Evolutionary conservation across 1,139 yeast species (phyloP), one percentile per base, ranked within the genome.

Genomic region (Meyerozyma sp.): DNA sequence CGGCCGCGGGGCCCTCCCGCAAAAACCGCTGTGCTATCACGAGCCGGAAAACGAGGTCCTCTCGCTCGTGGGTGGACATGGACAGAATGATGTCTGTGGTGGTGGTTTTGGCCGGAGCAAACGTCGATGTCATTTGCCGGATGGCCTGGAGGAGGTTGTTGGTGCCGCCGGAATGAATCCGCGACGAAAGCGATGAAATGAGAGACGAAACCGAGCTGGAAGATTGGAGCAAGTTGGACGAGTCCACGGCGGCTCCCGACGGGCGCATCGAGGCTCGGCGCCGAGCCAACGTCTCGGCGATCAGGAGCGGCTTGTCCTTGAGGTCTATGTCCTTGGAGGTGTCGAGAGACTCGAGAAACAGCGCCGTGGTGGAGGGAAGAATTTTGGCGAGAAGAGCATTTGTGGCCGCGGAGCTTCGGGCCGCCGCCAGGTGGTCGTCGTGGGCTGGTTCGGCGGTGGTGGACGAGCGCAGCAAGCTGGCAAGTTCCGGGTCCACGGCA

Each of bases 211-310:
- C 26, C 9, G 55, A 53, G 44, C 49, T 54, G 36, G 57, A 54
- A 32, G 45, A 43, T 6, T 55, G 50, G 1, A 61, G 53, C 46
- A 57, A 59, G 38, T 58, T 62, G 1, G 68, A 53, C 16, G 42
- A 30, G 44, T 47, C 14, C 3, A 40, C 14, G 18, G 35, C 20
- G 11, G 21, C 18, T 6, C 43, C 40, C 10, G 49, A 42, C 0
- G 58, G 53, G 5, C 46, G 48, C 58, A 65, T 63, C 6, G 68
- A 58, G 0, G 79, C 68, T 37, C 86, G 63, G 44, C 82, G 80
- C 41, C 74, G 55, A 0, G 85, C 85, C 48, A 83, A 63, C 0
- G 87, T 78, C 50, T 82, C 84, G 0, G 88, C 87, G 37, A 83
- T 82, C 0, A 88, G 75, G 42, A 79, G 53, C 47, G 68, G 55